These are phyloP conservation scores for Balakata baccata DNA, from an alignment of 345 rosid species.

Conservation along the genomic window DNA sequence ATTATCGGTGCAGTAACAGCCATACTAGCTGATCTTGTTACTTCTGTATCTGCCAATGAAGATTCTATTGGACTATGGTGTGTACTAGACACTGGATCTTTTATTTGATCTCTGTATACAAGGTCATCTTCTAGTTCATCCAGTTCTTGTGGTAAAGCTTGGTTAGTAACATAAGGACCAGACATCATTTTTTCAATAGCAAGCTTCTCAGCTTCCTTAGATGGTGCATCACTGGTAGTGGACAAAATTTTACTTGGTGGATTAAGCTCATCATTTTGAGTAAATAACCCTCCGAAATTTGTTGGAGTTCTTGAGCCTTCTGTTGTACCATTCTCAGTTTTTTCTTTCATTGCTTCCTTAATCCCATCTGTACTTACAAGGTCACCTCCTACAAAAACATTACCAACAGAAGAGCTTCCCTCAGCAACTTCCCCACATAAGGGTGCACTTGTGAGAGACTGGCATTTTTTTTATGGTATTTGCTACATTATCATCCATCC, in stretches of 20 bases:
- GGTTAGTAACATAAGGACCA: slow-evolving; percentile 50
- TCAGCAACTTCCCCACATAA: slow-evolving; percentile 41
- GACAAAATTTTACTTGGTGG: slow-evolving; percentile 16
- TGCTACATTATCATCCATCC: slow-evolving; percentile 44
- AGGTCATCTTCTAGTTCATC: slow-evolving; percentile 76
- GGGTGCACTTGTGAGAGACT: slow-evolving; percentile 34
- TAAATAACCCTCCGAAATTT: slow-evolving; percentile 15
- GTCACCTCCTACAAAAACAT: slow-evolving; percentile 35
- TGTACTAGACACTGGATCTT: slow-evolving; percentile 19
- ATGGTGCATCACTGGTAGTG: slow-evolving; percentile 33
- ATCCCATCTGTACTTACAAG: slow-evolving; percentile 18
- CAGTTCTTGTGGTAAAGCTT: slow-evolving; percentile 53
- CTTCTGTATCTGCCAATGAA: slow-evolving; percentile 26
- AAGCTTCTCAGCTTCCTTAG: slow-evolving; percentile 57
- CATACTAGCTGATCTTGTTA: neutral
- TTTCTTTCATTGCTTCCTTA: slow-evolving; percentile 28
- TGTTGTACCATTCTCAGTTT: slow-evolving; percentile 21
- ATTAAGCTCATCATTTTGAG: slow-evolving; percentile 27
- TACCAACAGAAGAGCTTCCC: slow-evolving; percentile 44
- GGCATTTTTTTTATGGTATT: slow-evolving; percentile 30
- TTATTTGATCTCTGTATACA: slow-evolving; percentile 41
- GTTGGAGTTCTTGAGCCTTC: slow-evolving; percentile 19
- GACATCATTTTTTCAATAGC: slow-evolving; percentile 58
- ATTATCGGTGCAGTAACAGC: slow-evolving; percentile 21
- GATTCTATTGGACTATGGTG: slow-evolving; percentile 27